phyloP scores from a whole-genome alignment of 352 stramenopile genomes.

The Pilasporangium apinafurcum region DNA sequence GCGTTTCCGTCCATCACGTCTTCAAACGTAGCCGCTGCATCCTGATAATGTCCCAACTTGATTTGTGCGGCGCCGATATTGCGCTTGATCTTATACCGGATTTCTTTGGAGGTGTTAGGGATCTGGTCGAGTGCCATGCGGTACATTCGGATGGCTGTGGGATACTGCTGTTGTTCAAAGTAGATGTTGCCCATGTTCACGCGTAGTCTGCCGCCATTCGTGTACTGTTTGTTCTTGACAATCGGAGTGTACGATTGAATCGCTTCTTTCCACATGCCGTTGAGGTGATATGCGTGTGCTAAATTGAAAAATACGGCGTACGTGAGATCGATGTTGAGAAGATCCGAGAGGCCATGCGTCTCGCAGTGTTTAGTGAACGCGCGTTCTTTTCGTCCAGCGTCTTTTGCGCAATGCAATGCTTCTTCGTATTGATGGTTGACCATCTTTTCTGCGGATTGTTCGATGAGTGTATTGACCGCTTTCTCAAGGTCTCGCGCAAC shows the following conservation, averaged over 20 bases:
- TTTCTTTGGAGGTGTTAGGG: slow-evolving; percentile 90
- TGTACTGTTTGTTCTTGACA: slow-evolving; percentile 96
- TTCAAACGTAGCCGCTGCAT: slow-evolving; percentile 93
- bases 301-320: slow-evolving; percentile 95
- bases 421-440: slow-evolving; percentile 69
- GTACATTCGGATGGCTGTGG: slow-evolving; percentile 96
- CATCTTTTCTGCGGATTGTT: slow-evolving; percentile 84
- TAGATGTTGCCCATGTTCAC: slow-evolving; percentile 99
- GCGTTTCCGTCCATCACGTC: slow-evolving; percentile 91
- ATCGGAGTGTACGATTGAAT: slow-evolving; percentile 93
- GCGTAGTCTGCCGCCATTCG: slow-evolving; percentile 83
- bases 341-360: slow-evolving; percentile 73
- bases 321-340: slow-evolving; percentile 93
- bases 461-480: slow-evolving; percentile 89
- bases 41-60: slow-evolving; percentile 90
- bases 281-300: slow-evolving; percentile 90
- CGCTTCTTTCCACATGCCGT: slow-evolving; percentile 92
- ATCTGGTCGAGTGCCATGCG: slow-evolving; percentile 97
- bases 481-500: slow-evolving; percentile 89
- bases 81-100: slow-evolving; percentile 94
- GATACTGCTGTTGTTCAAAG: slow-evolving; percentile 92
- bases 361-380: slow-evolving; percentile 90
- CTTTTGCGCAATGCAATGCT: slow-evolving; percentile 85
- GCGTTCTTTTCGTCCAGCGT: slow-evolving; percentile 87
- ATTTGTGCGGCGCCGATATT: slow-evolving; percentile 96